These are phyloP conservation scores for Schizopora paradoxa DNA, from an alignment of 1,284 basidiomycete species.

Conservation along the genomic window DNA sequence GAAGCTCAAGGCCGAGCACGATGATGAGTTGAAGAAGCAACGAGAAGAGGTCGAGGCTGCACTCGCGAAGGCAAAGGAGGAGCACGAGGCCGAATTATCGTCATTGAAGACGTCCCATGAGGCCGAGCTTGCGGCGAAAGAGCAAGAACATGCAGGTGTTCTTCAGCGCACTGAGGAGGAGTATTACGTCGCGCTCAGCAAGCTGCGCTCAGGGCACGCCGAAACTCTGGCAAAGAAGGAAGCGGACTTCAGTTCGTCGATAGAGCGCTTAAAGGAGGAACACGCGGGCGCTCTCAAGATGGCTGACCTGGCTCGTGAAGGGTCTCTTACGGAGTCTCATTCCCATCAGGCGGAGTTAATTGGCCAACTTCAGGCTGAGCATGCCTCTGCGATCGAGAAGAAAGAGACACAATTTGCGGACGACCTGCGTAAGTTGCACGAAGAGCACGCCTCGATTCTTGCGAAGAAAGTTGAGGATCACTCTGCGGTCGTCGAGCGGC, in stretches of 20 bases:
- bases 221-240: conserved; percentile 54
- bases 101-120: conserved; percentile 52
- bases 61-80: conserved; percentile 41
- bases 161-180: conserved; percentile 70
- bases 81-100: conserved; percentile 47
- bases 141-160: conserved; percentile 47
- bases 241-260: conserved; percentile 49
- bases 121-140: conserved; percentile 50
- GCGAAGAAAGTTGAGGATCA: conserved; percentile 57
- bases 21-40: conserved; percentile 41
- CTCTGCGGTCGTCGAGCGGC: conserved; percentile 34
- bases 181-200: conserved; percentile 71
- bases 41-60: conserved; percentile 43
- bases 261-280: conserved; percentile 66
- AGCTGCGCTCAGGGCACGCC: conserved; percentile 63
- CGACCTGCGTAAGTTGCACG: conserved; percentile 56
- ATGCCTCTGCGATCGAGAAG: conserved; percentile 53
- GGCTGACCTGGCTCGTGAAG: conserved; percentile 68
- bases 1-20: conserved; percentile 43
- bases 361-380: conserved; percentile 61
- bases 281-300: conserved; percentile 63
- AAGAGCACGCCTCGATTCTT: conserved; percentile 50
- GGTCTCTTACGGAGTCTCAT: conserved; percentile 65
- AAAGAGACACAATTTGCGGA: conserved; percentile 60
- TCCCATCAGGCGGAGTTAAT: conserved; percentile 56